Base-by-base conservation (phyloP, 2,329 filamentous ascomycete genomes). In the Juglanconis oblonga region DNA sequence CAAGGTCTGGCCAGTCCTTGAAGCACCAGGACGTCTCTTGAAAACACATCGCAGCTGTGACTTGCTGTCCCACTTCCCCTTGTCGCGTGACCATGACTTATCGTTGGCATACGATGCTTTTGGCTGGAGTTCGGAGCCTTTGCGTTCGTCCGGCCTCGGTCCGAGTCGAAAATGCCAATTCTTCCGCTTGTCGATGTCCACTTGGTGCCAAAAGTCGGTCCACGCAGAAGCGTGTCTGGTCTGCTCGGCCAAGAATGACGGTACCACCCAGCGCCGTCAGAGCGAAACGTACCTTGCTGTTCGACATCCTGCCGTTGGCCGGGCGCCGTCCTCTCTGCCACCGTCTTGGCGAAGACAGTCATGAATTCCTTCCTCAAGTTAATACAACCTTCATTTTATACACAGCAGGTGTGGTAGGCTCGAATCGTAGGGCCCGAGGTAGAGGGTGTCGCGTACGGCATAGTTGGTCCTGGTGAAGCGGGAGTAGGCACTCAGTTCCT, bases 301-400 rank as follows among this genome's bases (percentile, higher is more conserved):
- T 96, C 89, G 58, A 96, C 87, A 72, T 92, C 91, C 75, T 96
- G 90, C 62, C 81, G 81, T 60, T 61, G 59, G 48, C 63, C 50
- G 13, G 63, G 61, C 60, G 67, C 68, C 62, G 92, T 97, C 68
- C 91, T 84, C 77, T 96, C 91, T 63, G 94, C 94, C 52, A 97
- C 89, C 17, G 90, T 94, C 76, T 91, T 91, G 74, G 87, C 85
- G 79, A 96, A 94, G 69, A 97, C 80, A 59, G 87, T 89, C 87
- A 96, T 91, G 81, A 96, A 87, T 74, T 88, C 81, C 61, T 63
- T 51, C 11, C 35, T 31, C 33, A 4, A 33, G 58, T 63, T 38
- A 63, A 55, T 17, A 58, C 44, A 17, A 76, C 73, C 86, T 80
- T 71, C 80, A 81, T 68, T 62, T 65, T 66, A 59, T 65, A 6